These are phyloP conservation scores for Boletus reticulatus DNA, from an alignment of 768 basidiomycete genomes.

Conservation along the genomic window DNA sequence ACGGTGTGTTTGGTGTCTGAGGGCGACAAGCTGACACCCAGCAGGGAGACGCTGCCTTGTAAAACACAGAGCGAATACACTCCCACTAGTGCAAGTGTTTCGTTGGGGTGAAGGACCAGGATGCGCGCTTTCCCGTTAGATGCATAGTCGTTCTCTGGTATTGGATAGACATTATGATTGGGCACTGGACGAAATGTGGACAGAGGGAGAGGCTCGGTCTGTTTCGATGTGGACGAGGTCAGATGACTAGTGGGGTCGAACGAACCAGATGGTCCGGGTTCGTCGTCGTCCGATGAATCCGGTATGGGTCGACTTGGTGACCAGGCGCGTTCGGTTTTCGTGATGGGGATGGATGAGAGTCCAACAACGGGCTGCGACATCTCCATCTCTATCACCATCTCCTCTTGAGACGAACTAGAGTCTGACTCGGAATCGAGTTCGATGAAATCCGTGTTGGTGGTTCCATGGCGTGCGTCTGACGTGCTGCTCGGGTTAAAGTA, in stretches of 20 bases:
- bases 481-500: slow-evolving; percentile 36
- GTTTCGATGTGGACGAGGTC: neutral
- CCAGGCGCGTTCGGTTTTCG: slow-evolving; percentile 43
- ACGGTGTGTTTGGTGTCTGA: slow-evolving; percentile 46
- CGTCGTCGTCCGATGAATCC: slow-evolving; percentile 51
- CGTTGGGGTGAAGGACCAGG: slow-evolving; percentile 43
- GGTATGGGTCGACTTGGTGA: slow-evolving; percentile 54
- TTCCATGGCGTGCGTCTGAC: slow-evolving; percentile 29
- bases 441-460: slow-evolving; percentile 26
- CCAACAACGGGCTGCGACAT: slow-evolving; percentile 7
- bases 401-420: slow-evolving; percentile 27
- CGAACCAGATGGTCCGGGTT: slow-evolving; percentile 15
- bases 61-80: slow-evolving; percentile 60
- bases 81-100: slow-evolving; percentile 70
- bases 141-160: neutral
- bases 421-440: slow-evolving; percentile 33
- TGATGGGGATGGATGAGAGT: slow-evolving; percentile 12
- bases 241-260: neutral
- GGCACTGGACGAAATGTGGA: slow-evolving; percentile 51
- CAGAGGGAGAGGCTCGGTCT: slow-evolving; percentile 26
- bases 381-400: slow-evolving; percentile 17
- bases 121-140: slow-evolving; percentile 30
- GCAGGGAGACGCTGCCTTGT: slow-evolving; percentile 55
- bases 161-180: slow-evolving; percentile 37
- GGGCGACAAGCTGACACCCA: slow-evolving; percentile 50